Evolutionary conservation across 495 filamentous ascomycete species (phyloP).

Genomic region (Parachaetomium inaequale): DNA sequence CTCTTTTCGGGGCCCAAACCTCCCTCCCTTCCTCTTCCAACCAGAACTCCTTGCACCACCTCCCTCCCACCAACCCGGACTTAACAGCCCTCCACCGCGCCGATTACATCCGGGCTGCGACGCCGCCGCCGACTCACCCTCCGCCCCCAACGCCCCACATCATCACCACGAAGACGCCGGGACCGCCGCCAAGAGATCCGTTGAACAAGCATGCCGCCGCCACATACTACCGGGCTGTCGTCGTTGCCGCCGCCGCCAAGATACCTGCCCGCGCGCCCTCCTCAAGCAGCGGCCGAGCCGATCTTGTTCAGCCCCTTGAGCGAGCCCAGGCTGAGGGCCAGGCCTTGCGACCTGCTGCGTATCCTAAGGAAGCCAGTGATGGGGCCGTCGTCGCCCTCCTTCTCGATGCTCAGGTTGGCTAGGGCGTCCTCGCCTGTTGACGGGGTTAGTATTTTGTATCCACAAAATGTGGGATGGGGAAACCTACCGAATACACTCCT

Average conservation of each 20-base stretch:
- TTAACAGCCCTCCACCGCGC: not conserved
- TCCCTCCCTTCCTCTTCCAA: not conserved
- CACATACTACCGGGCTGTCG: not conserved
- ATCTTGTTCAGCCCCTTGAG: constrained; percentile 93
- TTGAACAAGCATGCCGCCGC: not conserved
- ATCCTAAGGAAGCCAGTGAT: constrained; percentile 99
- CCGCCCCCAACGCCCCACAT: not conserved
- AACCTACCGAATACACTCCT: constrained; percentile 95
- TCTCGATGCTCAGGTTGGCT: constrained; percentile 96
- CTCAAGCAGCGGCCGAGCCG: constrained; percentile 49
- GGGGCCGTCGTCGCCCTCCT: constrained; percentile 91
- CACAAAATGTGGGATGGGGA: not conserved
- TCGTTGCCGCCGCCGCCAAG: not conserved
- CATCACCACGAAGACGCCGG: not conserved
- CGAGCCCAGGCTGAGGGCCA: constrained; percentile 89
- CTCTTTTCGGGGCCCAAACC: not conserved
- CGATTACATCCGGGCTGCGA: not conserved
- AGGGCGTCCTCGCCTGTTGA: constrained; percentile 90
- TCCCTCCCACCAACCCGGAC: not conserved
- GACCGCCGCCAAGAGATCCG: not conserved
- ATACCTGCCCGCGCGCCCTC: not conserved
- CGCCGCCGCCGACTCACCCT: not conserved
- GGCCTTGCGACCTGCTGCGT: constrained; percentile 92
- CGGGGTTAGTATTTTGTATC: not conserved
- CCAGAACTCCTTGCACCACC: not conserved